Evolutionary conservation across 2,329 filamentous ascomycete species (phyloP), one percentile per base, ranked within the genome.

Genomic region (Blumeria hordei): DNA sequence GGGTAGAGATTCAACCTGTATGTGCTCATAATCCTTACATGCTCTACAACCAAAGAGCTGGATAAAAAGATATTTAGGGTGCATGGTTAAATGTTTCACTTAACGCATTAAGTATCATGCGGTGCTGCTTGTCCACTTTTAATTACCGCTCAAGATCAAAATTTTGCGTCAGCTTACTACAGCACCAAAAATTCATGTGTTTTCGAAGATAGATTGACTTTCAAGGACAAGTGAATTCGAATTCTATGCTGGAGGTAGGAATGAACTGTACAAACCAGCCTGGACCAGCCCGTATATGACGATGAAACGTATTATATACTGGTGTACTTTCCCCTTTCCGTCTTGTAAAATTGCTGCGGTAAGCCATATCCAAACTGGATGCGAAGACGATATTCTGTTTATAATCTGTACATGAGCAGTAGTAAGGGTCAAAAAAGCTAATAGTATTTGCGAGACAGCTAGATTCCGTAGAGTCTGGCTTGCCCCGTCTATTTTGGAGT

Each of bases 371-470:
- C 88, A 95, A 16, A 92, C 68, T 1, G 88, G 85, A 67, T 90
- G 94, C 0, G 81, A 90, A 0, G 88, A 94, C 1, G 86, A 83
- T 14, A 98, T 74, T 28, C 92, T 78, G 47, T 83, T 94, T 62
- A 96, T 83, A 61, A 98, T 93, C 68, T 98, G 92, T 32, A 95
- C 83, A 65, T 98, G 92, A 64, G 93, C 94, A 59, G 72, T 86
- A 11, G 81, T 86, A 18, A 88, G 67, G 18, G 87, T 85, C 57
- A 90, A 67, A 2, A 77, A 58, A 1, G 83, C 81, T 16, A 98
- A 71, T 3, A 88, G 56, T 0, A 84, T 67, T 67, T 98, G 90
- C 3, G 78, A 76, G 3, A 81, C 68, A 1, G 86, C 86, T 58
- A 94, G 71, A 44, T 61, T 65, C n/a, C 59, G 59, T 10, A 66